Evolutionary conservation across 2,329 filamentous ascomycete species (phyloP), one percentile per base, ranked within the genome.

Genomic region (Helotiales sp.): DNA sequence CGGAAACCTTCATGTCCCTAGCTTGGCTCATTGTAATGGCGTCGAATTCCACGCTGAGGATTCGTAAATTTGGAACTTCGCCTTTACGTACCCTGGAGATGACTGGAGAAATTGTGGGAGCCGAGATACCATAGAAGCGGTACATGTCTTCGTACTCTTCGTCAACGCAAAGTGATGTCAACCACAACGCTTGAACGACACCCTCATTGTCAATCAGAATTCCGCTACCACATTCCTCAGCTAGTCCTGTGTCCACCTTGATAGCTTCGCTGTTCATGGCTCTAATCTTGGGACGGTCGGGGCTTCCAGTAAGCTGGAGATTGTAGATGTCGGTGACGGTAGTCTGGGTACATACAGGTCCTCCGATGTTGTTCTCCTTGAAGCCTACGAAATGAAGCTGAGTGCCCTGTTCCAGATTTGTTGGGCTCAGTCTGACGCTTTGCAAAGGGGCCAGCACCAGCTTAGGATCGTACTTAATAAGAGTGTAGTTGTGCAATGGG

Each of bases 1-100:
- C 94, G 0, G 92, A 93, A 0, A 98, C 93, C 11, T 96, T 96
- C 94, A 99, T 98, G 72, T 98, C 93, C 43, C 94, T 91, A 15
- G 93, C 95, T 80, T 99, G 96, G 47, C 91, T 92, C 95, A 99
- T 98, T 75, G 97, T 93, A 34, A 99, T 93, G 8, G 96, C 91
- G 66, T 96, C 91, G 76, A 96, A 94, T 79, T 99, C 96, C 75
- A 97, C 93, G 62, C 96, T 96, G 54, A 99, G 82, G 78, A 99
- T 97, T 15, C 95, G 89, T 34, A 99, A 84, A 71, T 92, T 90
- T 0, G 96, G 96, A 26, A 87, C 88, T 67, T 89, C 83, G 30
- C 93, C 95, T 66, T 88, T 84, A 77, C 93, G 93, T 69, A 99
- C 93, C 77, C 96, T 89, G 20, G 90, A 87, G 49, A 97, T 85